Percentiles rank a stretch among this genome's conserved stretches.
Evolutionary conservation across 805 yeast genomes (phyloP).

Genomic region (Maudiozyma turicensis): DNA sequence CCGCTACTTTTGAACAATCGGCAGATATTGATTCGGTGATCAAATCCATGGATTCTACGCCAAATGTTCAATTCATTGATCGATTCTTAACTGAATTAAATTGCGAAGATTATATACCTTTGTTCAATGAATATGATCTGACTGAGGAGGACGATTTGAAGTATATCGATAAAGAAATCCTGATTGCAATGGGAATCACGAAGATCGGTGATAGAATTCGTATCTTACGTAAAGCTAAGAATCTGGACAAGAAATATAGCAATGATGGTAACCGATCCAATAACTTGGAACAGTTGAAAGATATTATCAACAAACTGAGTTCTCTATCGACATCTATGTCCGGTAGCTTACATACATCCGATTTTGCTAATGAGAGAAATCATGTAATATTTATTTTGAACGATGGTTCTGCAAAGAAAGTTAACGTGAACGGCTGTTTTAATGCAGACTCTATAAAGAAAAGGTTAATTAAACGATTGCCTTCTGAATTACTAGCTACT

Average conservation of each 20-base stretch:
- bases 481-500: constrained; percentile 18
- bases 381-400: constrained; percentile 60
- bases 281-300: constrained; percentile 11
- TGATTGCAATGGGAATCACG: constrained; percentile 63
- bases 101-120: constrained; percentile 17
- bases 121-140: constrained; percentile 14
- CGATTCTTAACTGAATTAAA: constrained; percentile 14
- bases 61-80: not conserved
- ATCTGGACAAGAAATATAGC: constrained; percentile 25
- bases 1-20: too few relatives aligned
- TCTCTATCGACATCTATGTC: constrained; percentile 10
- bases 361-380: constrained; percentile 30
- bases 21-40: not conserved
- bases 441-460: constrained; percentile 71
- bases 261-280: constrained; percentile 4
- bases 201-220: constrained; percentile 78
- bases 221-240: constrained; percentile 47
- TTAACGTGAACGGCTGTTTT: constrained; percentile 70
- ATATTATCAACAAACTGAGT: constrained; percentile 17
- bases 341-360: constrained; percentile 5
- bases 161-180: constrained; percentile 45
- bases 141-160: constrained; percentile 20
- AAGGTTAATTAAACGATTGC: constrained; percentile 49
- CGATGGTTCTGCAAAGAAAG: constrained; percentile 59
- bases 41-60: not conserved